Percentiles rank a stretch among this genome's conserved stretches.
Evolutionary conservation across 2,329 filamentous ascomycete genomes (phyloP).

Genomic region (Xylaria sp.): DNA sequence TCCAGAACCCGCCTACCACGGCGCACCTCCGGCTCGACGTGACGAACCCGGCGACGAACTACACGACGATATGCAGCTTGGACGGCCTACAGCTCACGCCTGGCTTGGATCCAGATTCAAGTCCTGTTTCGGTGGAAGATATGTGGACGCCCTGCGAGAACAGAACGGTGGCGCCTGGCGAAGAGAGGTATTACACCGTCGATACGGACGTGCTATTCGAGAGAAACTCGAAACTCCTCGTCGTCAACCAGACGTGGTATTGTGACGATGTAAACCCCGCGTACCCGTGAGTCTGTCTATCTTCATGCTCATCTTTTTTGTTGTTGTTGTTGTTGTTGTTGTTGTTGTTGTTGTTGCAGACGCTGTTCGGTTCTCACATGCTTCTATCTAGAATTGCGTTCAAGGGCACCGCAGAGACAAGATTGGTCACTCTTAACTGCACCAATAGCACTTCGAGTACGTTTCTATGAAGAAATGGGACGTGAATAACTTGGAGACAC

Average conservation of each 20-base stretch:
- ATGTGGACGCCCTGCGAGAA: slow-evolving; percentile 22
- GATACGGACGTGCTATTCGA: slow-evolving; percentile 28
- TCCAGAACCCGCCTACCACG: slow-evolving; percentile 4
- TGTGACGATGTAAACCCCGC: slow-evolving; percentile 26
- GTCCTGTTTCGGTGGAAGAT: background rate
- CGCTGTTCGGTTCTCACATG: background rate
- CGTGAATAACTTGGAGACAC: too few relatives aligned
- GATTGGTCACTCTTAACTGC: slow-evolving; percentile 18
- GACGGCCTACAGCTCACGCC: slow-evolving; percentile 6
- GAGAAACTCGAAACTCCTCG: slow-evolving; percentile 4
- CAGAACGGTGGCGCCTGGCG: slow-evolving; percentile 1
- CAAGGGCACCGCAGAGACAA: slow-evolving; percentile 22
- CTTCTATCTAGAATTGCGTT: slow-evolving; percentile 17
- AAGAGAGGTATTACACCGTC: slow-evolving; percentile 20
- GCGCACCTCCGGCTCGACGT: slow-evolving; percentile 21
- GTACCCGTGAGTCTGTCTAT: slow-evolving; percentile 20
- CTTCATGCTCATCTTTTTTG: background rate
- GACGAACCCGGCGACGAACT: slow-evolving; percentile 22
- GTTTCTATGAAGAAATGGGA: background rate
- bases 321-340: too few relatives aligned
- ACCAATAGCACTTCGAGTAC: slow-evolving; percentile 3
- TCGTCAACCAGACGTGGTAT: slow-evolving; percentile 30
- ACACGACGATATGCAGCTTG: slow-evolving; percentile 16
- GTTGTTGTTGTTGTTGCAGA: background rate
- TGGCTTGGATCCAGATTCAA: background rate